phyloP scores from a whole-genome alignment of 371 early-diverging fungal genomes.

The Mortierella sp. region DNA sequence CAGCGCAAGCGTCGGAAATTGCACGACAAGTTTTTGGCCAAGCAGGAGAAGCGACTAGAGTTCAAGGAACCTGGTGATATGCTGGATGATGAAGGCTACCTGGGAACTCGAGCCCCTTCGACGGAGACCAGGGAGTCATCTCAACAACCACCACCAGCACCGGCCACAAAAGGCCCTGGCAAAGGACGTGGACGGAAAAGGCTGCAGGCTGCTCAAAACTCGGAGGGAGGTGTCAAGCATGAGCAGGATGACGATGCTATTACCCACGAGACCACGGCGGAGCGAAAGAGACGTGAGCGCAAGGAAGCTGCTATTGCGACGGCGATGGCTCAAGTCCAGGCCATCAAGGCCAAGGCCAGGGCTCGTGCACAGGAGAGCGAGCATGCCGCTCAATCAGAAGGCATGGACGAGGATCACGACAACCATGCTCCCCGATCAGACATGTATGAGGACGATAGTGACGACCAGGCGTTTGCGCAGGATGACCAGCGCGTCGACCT shows the following conservation, averaged over 20 bases:
- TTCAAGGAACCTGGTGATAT: conserved; percentile 10
- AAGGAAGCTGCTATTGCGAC: conserved; percentile 42
- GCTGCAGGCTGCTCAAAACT: conserved; percentile 21
- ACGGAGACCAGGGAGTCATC: conserved; percentile 10
- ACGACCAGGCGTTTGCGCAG: conserved; percentile 28
- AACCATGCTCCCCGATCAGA: conserved; percentile 36
- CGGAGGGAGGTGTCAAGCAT: conserved; percentile 15
- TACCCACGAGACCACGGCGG: conserved; percentile 41
- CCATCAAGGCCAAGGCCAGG: conserved; percentile 50
- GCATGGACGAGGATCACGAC: conserved; percentile 38
- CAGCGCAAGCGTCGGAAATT: conserved; percentile 56
- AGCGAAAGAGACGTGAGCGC: conserved; percentile 40
- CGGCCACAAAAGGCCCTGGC: conserved; percentile 18
- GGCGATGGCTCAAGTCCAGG: conserved; percentile 46
- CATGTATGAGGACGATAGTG: conserved; percentile 34
- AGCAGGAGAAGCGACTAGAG: conserved; percentile 39
- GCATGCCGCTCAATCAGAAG: conserved; percentile 24
- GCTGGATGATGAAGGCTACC: conserved; percentile 37
- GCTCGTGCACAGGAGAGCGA: conserved; percentile 38
- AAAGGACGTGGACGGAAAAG: conserved; percentile 48
- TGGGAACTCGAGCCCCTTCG: conserved; percentile 25
- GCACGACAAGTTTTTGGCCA: conserved; percentile 45
- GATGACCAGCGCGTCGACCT: conserved; percentile 26
- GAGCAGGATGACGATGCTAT: conserved; percentile 22
- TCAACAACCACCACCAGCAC: conserved; percentile 7